These are phyloP conservation scores for Fraxinus cuspidata DNA, from an alignment of 257 asterid genomes.

Conservation along the genomic window DNA sequence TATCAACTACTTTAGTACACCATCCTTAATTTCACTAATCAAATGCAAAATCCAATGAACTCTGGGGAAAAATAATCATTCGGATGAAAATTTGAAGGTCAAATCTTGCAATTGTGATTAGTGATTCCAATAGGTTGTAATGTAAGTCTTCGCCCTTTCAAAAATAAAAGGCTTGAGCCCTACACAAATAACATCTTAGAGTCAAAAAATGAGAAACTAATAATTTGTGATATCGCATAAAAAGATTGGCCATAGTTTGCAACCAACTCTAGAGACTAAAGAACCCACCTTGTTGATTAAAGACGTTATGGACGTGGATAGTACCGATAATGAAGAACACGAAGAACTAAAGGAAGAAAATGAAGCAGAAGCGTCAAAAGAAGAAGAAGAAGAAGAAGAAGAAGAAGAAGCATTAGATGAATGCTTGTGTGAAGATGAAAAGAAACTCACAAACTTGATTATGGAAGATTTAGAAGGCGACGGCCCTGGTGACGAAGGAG, in stretches of 20 bases:
- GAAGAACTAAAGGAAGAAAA: not conserved
- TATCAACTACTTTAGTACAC: too few relatives aligned
- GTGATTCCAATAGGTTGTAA: too few relatives aligned
- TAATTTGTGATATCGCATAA: conserved; percentile 9
- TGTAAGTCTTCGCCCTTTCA: too few relatives aligned
- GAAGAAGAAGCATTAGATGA: conserved; percentile 28
- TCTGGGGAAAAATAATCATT: too few relatives aligned
- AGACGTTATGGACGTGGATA: not conserved
- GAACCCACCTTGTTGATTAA: not conserved
- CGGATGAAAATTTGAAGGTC: too few relatives aligned
- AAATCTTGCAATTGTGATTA: too few relatives aligned
- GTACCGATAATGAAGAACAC: not conserved
- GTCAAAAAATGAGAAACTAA: too few relatives aligned
- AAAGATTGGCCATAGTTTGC: not conserved
- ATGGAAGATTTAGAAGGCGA: conserved; percentile 12
- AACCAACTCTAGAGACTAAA: not conserved
- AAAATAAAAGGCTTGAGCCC: too few relatives aligned
- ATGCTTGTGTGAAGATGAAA: not conserved
- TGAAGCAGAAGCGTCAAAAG: not conserved
- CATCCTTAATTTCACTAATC: too few relatives aligned
- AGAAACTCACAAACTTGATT: not conserved
- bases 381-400: conserved; percentile 23
- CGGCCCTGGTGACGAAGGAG: not conserved
- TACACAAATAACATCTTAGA: too few relatives aligned
- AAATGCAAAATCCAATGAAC: too few relatives aligned